These are phyloP conservation scores for Penicillium atrosanguineum DNA, from an alignment of 495 filamentous ascomycete species.

Conservation along the genomic window DNA sequence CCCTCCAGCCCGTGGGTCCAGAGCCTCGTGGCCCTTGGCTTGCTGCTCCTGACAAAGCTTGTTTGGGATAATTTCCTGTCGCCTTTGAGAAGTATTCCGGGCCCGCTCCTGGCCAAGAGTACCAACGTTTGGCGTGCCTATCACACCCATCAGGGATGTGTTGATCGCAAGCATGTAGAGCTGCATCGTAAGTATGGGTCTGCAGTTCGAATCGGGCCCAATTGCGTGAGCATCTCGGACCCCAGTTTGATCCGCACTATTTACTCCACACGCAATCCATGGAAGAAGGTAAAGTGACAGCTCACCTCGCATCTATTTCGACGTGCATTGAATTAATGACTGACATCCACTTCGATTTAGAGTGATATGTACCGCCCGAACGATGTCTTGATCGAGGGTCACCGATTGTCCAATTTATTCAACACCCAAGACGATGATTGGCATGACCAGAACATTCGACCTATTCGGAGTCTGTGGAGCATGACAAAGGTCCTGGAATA, in stretches of 20 bases:
- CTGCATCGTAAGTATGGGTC: slow-evolving; percentile 53
- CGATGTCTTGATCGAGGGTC: slow-evolving; percentile 21
- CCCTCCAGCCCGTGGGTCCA: slow-evolving; percentile 10
- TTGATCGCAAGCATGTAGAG: slow-evolving; percentile 18
- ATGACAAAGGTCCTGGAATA: slow-evolving; percentile 34
- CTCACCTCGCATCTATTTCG: not conserved
- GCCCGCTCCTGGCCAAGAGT: slow-evolving; percentile 42
- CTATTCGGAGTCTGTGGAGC: slow-evolving; percentile 38
- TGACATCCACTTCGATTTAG: slow-evolving; percentile 3
- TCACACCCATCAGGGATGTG: slow-evolving; percentile 21
- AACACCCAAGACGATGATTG: slow-evolving; percentile 42
- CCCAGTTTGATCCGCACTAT: slow-evolving; percentile 40
- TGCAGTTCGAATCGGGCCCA: slow-evolving; percentile 55
- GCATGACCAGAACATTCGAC: slow-evolving; percentile 29
- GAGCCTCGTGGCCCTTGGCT: slow-evolving; percentile 2
- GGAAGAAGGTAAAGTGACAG: slow-evolving; percentile 20
- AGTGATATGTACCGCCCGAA: slow-evolving; percentile 29
- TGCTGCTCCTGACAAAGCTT: slow-evolving; percentile 13
- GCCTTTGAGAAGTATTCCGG: slow-evolving; percentile 35
- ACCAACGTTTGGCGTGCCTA: slow-evolving; percentile 36
- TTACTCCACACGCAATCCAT: slow-evolving; percentile 35
- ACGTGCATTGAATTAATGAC: not conserved
- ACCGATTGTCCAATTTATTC: slow-evolving; percentile 34
- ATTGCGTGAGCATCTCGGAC: slow-evolving; percentile 52
- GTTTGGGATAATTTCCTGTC: slow-evolving; percentile 13